Base-by-base conservation (phyloP, 2,329 filamentous ascomycete species). In the Hirsutella thompsonii region DNA sequence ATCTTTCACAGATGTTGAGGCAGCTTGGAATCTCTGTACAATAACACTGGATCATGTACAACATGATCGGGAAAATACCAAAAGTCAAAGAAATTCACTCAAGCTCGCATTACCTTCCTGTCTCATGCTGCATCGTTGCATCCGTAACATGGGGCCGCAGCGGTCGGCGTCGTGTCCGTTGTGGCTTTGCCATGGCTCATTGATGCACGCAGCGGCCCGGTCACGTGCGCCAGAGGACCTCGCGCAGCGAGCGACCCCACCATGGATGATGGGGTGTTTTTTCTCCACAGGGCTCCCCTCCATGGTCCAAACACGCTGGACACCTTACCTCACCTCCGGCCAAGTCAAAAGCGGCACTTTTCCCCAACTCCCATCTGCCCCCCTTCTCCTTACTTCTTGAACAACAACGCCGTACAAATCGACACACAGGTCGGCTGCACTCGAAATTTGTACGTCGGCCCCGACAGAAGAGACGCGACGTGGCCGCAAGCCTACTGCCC, bases 1-100 rank as follows among this genome's bases (percentile, higher is more conserved):
- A n/a, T 26, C 23, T 26, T 26, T 49, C 48, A 48, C 47, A 49
- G 53, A 50, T 48, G 52, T 50, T 48, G 46, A 49, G 52, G 47
- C 46, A 48, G 36, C 44, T 44, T 54, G 49, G 50, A 50, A 49
- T 19, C 52, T 47, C 47, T 60, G 57, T 60, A 61, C 52, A 14
- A 43, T 61, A 61, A 50, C 49, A 55, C 53, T 46, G 48, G 47
- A 49, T 47, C 45, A 47, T 55, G 51, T 57, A 57, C 47, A 50
- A 58, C 43, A 43, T 14, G 33, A 9, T 26, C 47, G 48, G 43
- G 46, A 55, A 49, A 46, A 50, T 42, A 36, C 20, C 29, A 40
- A 16, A 39, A 28, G 21, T 14, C 8, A 32, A 33, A 18, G 13
- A 11, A 20, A 28, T 20, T 23, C 9, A 11, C 19, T 16, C 13